Evolutionary conservation across 2,329 filamentous ascomycete species (phyloP), one percentile per base, ranked within the genome.

Genomic region (Simplicillium aogashimaense): DNA sequence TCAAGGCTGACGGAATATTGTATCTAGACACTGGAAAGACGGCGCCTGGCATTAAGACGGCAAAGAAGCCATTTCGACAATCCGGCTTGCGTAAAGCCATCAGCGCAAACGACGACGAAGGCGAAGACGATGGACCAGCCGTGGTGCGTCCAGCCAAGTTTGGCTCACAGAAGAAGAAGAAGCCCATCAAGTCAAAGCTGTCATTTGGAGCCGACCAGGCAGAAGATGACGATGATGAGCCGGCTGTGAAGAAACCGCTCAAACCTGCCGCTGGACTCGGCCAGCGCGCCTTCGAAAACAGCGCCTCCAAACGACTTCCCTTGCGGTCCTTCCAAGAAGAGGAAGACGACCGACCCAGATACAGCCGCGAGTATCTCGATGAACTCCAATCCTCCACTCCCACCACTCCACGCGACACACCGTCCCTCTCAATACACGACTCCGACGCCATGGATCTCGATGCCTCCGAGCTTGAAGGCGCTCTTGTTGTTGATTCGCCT

Each of bases 341-440:
- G 10, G 79, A 85, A 12, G 78, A 83, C 13, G 81, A 81, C 38
- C 70, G 83, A 30, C 88, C 87, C 0, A 83, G 67, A 43, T 97
- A 98, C 58, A 94, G 76, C 65, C 85, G 84, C 53, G 86, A 94
- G 50, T 86, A 90, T 48, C 70, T 98, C 15, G 80, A 85, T 29
- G 86, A 95, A 57, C 70, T 98, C 12, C 86, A 87, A 46, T 83
- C 80, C 43, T 88, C 86, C 11, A 95, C 89, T 0, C 88, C 87
- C 0, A 86, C 81, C 17, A 89, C 85, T 0, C 89, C 88, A 0
- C 81, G 77, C 46, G 74, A 85, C 43, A 53, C 81, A 1, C 64
- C 66, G 0, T 61, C 61, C 0, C 45, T 67, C 7, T 57, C 63
- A 18, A 61, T 66, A 7, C 61, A 66, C 28, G 60, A 74, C 16